These are phyloP conservation scores for Aphanomyces astaci DNA, from an alignment of 352 stramenopile species.

Conservation along the genomic window DNA sequence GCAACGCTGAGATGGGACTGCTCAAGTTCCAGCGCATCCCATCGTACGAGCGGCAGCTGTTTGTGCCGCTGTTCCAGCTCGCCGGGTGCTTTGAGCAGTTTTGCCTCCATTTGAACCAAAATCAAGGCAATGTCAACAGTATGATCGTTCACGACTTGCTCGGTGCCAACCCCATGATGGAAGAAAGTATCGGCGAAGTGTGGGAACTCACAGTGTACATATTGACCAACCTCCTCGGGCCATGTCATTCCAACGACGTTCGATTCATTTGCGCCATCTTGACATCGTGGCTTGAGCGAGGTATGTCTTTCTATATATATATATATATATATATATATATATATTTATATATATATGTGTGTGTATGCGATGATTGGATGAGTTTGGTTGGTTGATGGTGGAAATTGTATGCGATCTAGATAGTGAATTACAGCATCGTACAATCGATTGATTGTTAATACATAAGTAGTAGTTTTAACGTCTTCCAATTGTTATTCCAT, in stretches of 20 bases:
- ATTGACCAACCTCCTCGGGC: constrained; percentile 90
- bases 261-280: constrained; percentile 83
- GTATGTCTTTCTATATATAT: too few species aligned
- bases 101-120: constrained; percentile 20
- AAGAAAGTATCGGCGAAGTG: constrained; percentile 92
- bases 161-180: constrained; percentile 67
- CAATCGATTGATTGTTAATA: too few species aligned
- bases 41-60: constrained; percentile 96
- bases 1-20: constrained; percentile 79
- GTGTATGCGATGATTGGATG: too few species aligned
- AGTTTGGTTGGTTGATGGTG: too few species aligned
- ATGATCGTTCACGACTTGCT: constrained; percentile 68
- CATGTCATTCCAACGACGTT: constrained; percentile 92
- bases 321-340: too few species aligned
- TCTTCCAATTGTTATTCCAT: too few species aligned
- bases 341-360: too few species aligned
- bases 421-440: too few species aligned
- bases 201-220: constrained; percentile 96
- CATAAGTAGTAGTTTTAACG: too few species aligned
- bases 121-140: constrained; percentile 32
- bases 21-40: constrained; percentile 95
- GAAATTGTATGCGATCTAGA: too few species aligned
- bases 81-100: constrained; percentile 94
- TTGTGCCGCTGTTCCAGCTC: constrained; percentile 96
- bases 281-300: constrained; percentile 63